Percentiles rank a stretch among this genome's conserved stretches.
phyloP scores from a whole-genome alignment of 345 rosid genomes.

The Salix caprea region DNA sequence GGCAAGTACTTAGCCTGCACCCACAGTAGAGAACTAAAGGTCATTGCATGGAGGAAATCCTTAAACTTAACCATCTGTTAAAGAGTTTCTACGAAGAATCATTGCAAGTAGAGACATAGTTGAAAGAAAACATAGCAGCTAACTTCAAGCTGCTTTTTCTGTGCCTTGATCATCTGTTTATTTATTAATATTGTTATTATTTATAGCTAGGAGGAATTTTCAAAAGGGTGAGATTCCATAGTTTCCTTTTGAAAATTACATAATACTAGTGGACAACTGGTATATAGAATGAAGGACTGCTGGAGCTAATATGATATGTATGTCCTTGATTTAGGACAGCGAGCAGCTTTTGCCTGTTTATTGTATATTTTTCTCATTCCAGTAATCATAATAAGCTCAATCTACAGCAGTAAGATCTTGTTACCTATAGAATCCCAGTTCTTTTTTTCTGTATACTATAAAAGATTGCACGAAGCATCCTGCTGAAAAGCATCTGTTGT shows the following conservation, averaged over 20 bases:
- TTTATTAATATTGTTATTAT: neutral
- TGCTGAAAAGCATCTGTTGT: neutral
- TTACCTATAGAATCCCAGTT: neutral
- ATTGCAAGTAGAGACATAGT: neutral
- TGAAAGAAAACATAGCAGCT: neutral
- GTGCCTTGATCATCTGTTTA: neutral
- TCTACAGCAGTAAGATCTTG: neutral
- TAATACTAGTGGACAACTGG: too few species aligned
- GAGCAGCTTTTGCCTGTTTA: neutral
- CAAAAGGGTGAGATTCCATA: neutral
- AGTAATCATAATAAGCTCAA: neutral
- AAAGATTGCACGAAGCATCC: neutral
- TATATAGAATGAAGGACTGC: too few species aligned
- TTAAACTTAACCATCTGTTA: neutral
- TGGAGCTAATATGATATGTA: too few species aligned
- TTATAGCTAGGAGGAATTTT: neutral
- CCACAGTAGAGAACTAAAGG: neutral
- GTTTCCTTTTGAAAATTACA: neutral
- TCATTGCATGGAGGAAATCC: neutral
- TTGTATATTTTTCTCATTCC: neutral
- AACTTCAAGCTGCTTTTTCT: neutral
- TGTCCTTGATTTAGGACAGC: too few species aligned
- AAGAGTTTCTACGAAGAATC: neutral
- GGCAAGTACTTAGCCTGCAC: conserved; percentile 32
- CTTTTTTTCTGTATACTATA: neutral